These are phyloP conservation scores for Mucor racemosus DNA, from an alignment of 371 early-diverging fungal genomes.

Conservation along the genomic window DNA sequence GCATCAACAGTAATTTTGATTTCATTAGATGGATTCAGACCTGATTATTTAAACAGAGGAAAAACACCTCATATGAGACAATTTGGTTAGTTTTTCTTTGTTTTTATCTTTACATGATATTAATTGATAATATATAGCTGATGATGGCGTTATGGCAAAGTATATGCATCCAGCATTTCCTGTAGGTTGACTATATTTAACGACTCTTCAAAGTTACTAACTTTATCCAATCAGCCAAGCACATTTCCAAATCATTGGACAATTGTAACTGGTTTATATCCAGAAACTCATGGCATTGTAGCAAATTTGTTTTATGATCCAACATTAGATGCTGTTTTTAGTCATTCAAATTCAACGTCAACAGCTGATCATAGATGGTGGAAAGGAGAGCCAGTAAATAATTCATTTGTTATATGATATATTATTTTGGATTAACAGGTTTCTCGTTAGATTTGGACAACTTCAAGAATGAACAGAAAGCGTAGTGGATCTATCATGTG, in stretches of 20 bases:
- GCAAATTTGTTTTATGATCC: constrained; percentile 90
- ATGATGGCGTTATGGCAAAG: constrained; percentile 59
- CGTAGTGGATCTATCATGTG: constrained; percentile 82
- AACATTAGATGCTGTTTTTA: constrained; percentile 70
- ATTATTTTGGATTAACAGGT: neutral
- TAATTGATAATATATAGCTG: constrained; percentile 27
- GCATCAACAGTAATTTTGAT: constrained; percentile 83
- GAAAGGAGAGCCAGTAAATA: constrained; percentile 84
- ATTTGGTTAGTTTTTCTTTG: constrained; percentile 50
- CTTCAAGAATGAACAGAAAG: constrained; percentile 71
- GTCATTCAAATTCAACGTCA: constrained; percentile 66
- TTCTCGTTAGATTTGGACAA: constrained; percentile 81
- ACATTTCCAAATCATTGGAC: constrained; percentile 97
- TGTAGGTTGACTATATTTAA: constrained; percentile 31
- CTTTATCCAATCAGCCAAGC: constrained; percentile 45
- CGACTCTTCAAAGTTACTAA: too few relatives aligned
- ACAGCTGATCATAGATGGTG: constrained; percentile 80
- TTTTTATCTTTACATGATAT: neutral
- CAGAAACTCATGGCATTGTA: constrained; percentile 93
- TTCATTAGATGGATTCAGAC: constrained; percentile 90
- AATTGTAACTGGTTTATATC: constrained; percentile 89
- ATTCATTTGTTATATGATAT: neutral
- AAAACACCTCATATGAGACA: constrained; percentile 71
- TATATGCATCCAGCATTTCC: constrained; percentile 81
- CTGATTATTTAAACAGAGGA: constrained; percentile 80